Conservation (phyloP, 306 rosid genomes). For the Chamaecrista fasciculata region DNA sequence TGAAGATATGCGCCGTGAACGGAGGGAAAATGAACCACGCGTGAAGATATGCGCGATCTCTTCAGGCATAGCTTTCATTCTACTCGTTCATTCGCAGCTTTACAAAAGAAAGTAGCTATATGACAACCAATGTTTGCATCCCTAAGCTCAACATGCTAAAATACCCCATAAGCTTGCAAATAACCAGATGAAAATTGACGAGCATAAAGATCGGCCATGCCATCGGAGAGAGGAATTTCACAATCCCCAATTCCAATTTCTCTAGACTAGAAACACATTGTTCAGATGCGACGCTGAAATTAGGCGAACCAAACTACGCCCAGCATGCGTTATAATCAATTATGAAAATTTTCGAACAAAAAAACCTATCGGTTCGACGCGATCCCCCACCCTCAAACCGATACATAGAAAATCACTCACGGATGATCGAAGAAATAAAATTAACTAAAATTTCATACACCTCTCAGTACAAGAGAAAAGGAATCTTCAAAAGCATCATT, state of each 20-base stretch:
- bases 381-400: conserved; percentile 16
- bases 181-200: too few relatives aligned
- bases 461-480: not conserved
- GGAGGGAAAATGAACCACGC: not conserved
- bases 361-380: conserved; percentile 24
- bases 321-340: not conserved
- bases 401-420: not conserved
- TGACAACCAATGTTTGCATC: conserved; percentile 12
- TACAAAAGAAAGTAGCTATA: not conserved
- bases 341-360: conserved; percentile 15
- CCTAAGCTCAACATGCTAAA: conserved; percentile 9
- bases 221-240: conserved; percentile 21
- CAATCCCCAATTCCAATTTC: not conserved
- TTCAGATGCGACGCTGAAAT: not conserved
- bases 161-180: conserved; percentile 3
- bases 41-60: not conserved
- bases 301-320: conserved; percentile 2
- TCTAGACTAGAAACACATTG: not conserved
- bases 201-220: conserved; percentile 4
- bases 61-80: not conserved
- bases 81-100: not conserved
- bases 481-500: not conserved
- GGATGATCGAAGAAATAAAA: not conserved
- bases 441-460: not conserved
- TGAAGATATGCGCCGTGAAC: not conserved